These are phyloP conservation scores for Phytophthora multivora DNA, from an alignment of 352 stramenopile species.

Conservation along the genomic window DNA sequence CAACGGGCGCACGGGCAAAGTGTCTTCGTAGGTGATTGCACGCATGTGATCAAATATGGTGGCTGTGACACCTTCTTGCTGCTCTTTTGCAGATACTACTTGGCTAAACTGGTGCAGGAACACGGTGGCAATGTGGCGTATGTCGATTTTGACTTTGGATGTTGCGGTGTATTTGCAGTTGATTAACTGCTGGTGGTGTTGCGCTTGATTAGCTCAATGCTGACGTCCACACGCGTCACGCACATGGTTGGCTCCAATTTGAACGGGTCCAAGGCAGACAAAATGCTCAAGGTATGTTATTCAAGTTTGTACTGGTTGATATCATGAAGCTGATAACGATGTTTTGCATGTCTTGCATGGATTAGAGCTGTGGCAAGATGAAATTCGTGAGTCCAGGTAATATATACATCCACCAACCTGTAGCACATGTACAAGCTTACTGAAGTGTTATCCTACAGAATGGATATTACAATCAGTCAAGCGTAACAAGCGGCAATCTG, in stretches of 20 bases:
- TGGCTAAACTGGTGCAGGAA: conserved; percentile 80
- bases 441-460: conserved; percentile 34
- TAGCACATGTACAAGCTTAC: background rate
- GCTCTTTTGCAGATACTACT: conserved; percentile 62
- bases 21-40: conserved; percentile 63
- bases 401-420: background rate
- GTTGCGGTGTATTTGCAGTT: conserved; percentile 1
- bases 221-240: conserved; percentile 61
- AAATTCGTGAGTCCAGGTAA: conserved; percentile 74
- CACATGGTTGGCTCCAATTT: conserved; percentile 86
- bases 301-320: background rate
- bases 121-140: conserved; percentile 78
- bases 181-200: conserved; percentile 2
- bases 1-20: conserved; percentile 80
- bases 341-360: background rate
- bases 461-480: conserved; percentile 85
- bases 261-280: conserved; percentile 75
- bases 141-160: background rate
- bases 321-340: background rate
- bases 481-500: conserved; percentile 56
- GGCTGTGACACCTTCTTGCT: background rate
- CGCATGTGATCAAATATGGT: background rate
- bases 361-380: conserved; percentile 56
- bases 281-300: conserved; percentile 61
- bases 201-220: conserved; percentile 31